Evolutionary conservation across 2,329 filamentous ascomycete species (phyloP).

Genomic region (Penicillium janthinellum): DNA sequence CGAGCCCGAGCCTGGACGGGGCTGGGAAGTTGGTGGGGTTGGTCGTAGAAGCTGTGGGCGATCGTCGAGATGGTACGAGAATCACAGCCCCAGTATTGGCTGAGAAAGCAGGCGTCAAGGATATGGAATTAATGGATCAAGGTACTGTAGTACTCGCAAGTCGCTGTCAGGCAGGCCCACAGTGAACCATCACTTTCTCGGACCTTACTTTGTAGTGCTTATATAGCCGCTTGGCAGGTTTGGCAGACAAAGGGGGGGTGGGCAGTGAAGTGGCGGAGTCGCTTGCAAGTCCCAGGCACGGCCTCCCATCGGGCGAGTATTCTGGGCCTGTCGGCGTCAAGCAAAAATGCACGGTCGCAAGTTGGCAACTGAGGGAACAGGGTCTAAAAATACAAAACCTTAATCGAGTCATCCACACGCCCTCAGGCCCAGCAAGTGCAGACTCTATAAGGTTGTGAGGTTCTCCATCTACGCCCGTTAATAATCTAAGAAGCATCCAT

Average conservation of each 20-base stretch:
- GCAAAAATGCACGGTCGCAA: neutral
- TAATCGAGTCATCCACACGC: neutral
- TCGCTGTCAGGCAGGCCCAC: neutral
- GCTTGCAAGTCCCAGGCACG: neutral
- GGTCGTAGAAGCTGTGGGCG: neutral
- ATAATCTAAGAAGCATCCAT: neutral
- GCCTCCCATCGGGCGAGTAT: neutral
- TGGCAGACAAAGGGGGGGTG: too few species aligned
- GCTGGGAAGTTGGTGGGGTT: neutral
- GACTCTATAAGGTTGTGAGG: too few species aligned
- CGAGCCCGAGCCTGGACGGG: neutral
- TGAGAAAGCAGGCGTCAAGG: neutral
- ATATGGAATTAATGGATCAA: neutral
- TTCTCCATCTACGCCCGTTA: neutral
- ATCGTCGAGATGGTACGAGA: neutral
- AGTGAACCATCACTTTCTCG: neutral
- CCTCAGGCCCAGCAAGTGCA: neutral
- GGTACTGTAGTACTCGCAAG: neutral
- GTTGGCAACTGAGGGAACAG: neutral
- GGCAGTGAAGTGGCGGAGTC: neutral
- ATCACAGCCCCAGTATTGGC: neutral
- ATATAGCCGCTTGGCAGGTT: neutral
- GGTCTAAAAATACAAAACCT: neutral
- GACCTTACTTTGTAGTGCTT: neutral
- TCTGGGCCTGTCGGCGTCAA: neutral